Evolutionary conservation across 306 rosid genomes (phyloP).

Genomic region (Citrullus colocynthis): DNA sequence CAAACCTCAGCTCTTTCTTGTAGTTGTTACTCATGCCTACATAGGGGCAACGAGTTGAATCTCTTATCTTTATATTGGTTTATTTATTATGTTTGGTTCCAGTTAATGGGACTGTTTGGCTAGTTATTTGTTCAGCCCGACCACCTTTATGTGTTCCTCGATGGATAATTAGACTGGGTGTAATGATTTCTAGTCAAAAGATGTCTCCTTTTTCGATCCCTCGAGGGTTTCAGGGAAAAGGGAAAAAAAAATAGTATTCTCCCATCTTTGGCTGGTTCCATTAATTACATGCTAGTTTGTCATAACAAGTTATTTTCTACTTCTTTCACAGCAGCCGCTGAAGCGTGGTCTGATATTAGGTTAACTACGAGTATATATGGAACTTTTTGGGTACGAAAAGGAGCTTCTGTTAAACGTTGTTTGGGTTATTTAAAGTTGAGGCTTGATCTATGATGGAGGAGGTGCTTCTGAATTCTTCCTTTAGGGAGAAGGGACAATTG

Average conservation of each 20-base stretch:
- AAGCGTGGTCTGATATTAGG: not conserved
- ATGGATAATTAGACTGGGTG: not conserved
- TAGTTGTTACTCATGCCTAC: slow-evolving; percentile 9
- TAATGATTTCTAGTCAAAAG: not conserved
- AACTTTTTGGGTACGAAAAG: not conserved
- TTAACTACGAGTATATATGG: not conserved
- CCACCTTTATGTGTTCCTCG: not conserved
- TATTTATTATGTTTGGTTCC: not conserved
- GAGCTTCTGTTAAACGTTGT: too few species aligned
- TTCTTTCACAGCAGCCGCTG: not conserved
- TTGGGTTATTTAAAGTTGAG: not conserved
- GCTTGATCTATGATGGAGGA: not conserved
- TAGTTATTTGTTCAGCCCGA: not conserved
- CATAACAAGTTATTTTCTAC: not conserved
- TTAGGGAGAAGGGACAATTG: not conserved
- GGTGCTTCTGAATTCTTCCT: not conserved
- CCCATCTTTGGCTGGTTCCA: not conserved
- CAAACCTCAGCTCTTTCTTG: slow-evolving; percentile 1
- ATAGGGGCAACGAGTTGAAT: not conserved
- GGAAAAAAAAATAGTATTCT: not conserved
- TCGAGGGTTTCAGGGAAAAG: not conserved
- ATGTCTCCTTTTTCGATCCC: not conserved
- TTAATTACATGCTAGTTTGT: not conserved
- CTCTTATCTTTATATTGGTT: not conserved
- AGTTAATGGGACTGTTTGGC: not conserved